phyloP scores from a whole-genome alignment of 2,329 filamentous ascomycete species.

The Beauveria sp. region DNA sequence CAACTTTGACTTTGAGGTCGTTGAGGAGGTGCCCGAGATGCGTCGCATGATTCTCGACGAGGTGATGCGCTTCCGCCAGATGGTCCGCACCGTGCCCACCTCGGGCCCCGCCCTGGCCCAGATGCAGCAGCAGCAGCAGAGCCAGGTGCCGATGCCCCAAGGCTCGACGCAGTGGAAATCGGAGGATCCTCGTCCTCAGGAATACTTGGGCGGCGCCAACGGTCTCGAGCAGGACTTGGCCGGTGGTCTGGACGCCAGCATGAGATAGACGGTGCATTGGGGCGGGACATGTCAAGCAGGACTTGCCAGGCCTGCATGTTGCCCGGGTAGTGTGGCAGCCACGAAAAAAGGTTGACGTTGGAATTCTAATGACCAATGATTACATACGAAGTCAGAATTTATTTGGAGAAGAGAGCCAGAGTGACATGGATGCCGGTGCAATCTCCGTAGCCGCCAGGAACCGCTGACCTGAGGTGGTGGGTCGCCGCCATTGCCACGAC shows the following conservation, averaged over 20 bases:
- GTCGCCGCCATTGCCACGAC: background rate
- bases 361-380: conserved; percentile 9
- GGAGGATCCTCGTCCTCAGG: conserved; percentile 53
- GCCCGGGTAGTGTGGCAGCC: background rate
- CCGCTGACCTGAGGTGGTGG: background rate
- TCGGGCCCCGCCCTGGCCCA: conserved; percentile 24
- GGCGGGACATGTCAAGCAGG: background rate
- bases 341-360: background rate
- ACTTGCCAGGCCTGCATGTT: background rate
- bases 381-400: background rate
- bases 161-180: conserved; percentile 47
- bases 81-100: conserved; percentile 45
- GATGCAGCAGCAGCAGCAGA: conserved; percentile 29
- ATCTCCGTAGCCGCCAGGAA: conserved; percentile 6
- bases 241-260: conserved; percentile 44
- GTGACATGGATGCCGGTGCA: background rate
- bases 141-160: conserved; percentile 46
- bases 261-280: conserved; percentile 12
- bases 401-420: background rate
- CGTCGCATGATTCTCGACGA: conserved; percentile 96
- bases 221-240: conserved; percentile 54
- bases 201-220: conserved; percentile 41
- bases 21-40: conserved; percentile 93
- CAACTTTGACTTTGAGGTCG: conserved; percentile 97
- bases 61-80: conserved; percentile 73